These are phyloP conservation scores for Suillus subalutaceus DNA, from an alignment of 768 basidiomycete genomes.

Conservation along the genomic window DNA sequence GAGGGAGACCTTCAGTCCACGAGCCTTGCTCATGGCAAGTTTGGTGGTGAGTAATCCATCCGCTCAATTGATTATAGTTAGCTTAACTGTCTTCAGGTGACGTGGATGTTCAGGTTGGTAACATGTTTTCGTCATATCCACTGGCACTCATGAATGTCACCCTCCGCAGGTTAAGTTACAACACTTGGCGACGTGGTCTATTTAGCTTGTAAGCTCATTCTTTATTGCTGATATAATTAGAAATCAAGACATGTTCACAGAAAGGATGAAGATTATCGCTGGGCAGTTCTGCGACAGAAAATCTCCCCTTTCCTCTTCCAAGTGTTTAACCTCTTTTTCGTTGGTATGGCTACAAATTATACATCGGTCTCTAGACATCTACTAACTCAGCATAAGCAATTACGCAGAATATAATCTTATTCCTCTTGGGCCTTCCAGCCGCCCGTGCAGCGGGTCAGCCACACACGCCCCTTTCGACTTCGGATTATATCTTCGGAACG, in stretches of 20 bases:
- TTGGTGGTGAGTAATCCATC: conserved; percentile 51
- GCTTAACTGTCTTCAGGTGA: conserved; percentile 29
- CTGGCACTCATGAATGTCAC: conserved; percentile 1
- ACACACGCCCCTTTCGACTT: conserved; percentile 49
- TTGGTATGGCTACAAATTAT: conserved; percentile 47
- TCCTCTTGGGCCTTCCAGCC: conserved; percentile 67
- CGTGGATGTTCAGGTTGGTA: conserved; percentile 64
- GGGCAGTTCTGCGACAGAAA: conserved; percentile 72
- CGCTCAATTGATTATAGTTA: background rate
- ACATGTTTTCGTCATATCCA: background rate
- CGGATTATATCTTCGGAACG: conserved; percentile 65
- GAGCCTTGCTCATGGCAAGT: conserved; percentile 74
- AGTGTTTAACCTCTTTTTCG: conserved; percentile 65
- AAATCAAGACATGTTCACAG: conserved; percentile 37
- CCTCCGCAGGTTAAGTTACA: conserved; percentile 62
- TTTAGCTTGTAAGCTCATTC: conserved; percentile 60
- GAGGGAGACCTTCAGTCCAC: conserved; percentile 59
- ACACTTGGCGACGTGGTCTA: conserved; percentile 83
- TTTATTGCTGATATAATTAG: background rate
- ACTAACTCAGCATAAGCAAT: conserved; percentile 44
- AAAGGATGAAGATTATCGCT: conserved; percentile 90
- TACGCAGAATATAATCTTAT: conserved; percentile 81
- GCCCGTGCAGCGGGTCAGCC: conserved; percentile 58
- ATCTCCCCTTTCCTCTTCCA: conserved; percentile 60
- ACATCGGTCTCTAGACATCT: background rate